A percentile compares a stretch with the other conserved stretches of the same genome.
phyloP scores from a whole-genome alignment of 2,329 filamentous ascomycete genomes.

The Tolypocladium endophyticum region DNA sequence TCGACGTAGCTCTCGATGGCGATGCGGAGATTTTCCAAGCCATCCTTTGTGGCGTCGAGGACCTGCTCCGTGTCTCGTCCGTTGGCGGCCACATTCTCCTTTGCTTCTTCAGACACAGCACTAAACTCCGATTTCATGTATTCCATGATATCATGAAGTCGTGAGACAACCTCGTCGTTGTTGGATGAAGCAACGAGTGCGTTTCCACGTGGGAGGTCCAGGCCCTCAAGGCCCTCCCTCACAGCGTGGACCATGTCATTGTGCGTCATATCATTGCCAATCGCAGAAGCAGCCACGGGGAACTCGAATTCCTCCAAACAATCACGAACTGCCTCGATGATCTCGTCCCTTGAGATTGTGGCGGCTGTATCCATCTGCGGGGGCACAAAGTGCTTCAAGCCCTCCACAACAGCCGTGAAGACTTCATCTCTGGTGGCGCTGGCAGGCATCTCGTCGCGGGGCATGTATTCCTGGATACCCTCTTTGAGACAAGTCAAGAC shows the following conservation, averaged over 20 bases:
- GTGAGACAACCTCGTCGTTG: slow-evolving; percentile 40
- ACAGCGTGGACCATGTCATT: slow-evolving; percentile 57
- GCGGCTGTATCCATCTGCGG: slow-evolving; percentile 61
- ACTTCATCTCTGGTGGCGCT: slow-evolving; percentile 75
- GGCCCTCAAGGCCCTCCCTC: slow-evolving; percentile 44
- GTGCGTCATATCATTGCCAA: slow-evolving; percentile 41
- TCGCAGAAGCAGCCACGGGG: slow-evolving; percentile 47
- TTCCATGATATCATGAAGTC: slow-evolving; percentile 56
- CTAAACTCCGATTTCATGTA: slow-evolving; percentile 49
- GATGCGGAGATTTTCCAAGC: slow-evolving; percentile 66
- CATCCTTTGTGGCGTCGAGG: slow-evolving; percentile 78
- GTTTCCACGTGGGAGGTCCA: slow-evolving; percentile 33
- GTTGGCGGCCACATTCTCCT: slow-evolving; percentile 69
- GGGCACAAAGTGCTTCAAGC: slow-evolving; percentile 68
- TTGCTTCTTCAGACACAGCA: slow-evolving; percentile 51
- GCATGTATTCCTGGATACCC: slow-evolving; percentile 67
- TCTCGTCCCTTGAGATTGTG: slow-evolving; percentile 67
- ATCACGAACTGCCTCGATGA: slow-evolving; percentile 73
- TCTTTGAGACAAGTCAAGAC: slow-evolving; percentile 79
- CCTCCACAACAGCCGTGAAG: slow-evolving; percentile 74
- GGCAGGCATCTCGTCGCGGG: slow-evolving; percentile 38
- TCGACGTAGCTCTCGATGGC: slow-evolving; percentile 79
- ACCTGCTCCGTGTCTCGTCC: slow-evolving; percentile 81
- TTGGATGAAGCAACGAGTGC: slow-evolving; percentile 30
- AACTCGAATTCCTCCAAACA: slow-evolving; percentile 80